These are phyloP conservation scores for Colletotrichum liaoningense DNA, from an alignment of 2,329 filamentous ascomycete species.

Conservation along the genomic window DNA sequence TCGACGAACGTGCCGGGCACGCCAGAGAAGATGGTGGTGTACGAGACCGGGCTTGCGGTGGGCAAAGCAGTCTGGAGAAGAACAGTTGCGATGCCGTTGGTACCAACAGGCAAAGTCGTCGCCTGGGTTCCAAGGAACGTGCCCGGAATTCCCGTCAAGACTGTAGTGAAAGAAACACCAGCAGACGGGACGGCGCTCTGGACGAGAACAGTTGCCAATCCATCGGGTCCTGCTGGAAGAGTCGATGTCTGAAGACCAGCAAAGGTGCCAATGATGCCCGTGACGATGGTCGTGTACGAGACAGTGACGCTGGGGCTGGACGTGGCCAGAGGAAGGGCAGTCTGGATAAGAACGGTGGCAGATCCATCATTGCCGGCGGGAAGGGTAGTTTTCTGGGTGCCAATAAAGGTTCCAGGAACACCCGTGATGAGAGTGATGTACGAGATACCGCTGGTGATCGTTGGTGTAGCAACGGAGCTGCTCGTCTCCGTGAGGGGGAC, in stretches of 20 bases:
- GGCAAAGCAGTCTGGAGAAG: constrained; percentile 4
- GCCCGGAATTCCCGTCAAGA: background rate
- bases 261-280: background rate
- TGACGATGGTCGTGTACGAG: background rate
- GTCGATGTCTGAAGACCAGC: constrained; percentile 14
- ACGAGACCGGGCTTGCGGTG: background rate
- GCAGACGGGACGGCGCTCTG: background rate
- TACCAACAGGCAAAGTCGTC: background rate
- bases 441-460: background rate
- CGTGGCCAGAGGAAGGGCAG: background rate
- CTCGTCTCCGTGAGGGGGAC: background rate
- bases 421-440: constrained; percentile 9
- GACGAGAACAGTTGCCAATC: constrained; percentile 11
- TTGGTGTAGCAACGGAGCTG: background rate
- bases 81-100: background rate
- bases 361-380: background rate
- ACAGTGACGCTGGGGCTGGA: background rate
- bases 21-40: constrained; percentile 1
- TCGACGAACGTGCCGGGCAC: background rate
- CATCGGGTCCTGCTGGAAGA: background rate
- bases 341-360: background rate
- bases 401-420: background rate
- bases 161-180: background rate
- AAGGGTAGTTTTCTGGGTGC: background rate
- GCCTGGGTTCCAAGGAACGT: background rate